These are phyloP conservation scores for Chenopodium quinoa DNA, from an alignment of 148 eudicot genomes.

Conservation along the genomic window DNA sequence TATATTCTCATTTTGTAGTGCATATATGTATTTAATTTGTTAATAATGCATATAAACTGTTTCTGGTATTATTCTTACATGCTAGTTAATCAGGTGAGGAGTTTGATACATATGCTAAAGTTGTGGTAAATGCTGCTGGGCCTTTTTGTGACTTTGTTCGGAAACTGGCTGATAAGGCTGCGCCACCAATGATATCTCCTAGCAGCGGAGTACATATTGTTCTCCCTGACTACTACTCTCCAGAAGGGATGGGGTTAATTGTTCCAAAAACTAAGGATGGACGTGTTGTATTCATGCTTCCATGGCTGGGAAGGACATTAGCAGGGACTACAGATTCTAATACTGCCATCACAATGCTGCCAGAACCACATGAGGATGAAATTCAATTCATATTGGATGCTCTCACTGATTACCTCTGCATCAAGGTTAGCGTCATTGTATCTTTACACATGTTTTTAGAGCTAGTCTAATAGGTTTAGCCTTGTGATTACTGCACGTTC, in stretches of 20 bases:
- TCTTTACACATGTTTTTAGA: not conserved
- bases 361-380: constrained; percentile 97
- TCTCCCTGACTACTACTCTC: constrained; percentile 96
- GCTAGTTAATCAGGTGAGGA: constrained; percentile 65
- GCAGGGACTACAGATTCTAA: constrained; percentile 98
- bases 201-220: constrained; percentile 96
- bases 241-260: constrained; percentile 97
- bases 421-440: constrained; percentile 53
- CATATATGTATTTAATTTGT: not conserved
- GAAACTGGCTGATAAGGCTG: constrained; percentile 67
- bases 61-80: constrained; percentile 26
- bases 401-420: constrained; percentile 82
- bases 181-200: constrained; percentile 78
- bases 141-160: constrained; percentile 93
- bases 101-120: constrained; percentile 89
- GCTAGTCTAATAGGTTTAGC: not conserved
- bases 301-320: constrained; percentile 95
- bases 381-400: constrained; percentile 87
- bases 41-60: not conserved
- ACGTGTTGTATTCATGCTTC: constrained; percentile 96
- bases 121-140: constrained; percentile 94
- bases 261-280: constrained; percentile 99
- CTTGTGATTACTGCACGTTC: not conserved
- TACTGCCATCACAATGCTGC: constrained; percentile 82
- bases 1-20: not conserved